Evolutionary conservation across 345 rosid genomes (phyloP).

Genomic region (Euphorbia peplus): DNA sequence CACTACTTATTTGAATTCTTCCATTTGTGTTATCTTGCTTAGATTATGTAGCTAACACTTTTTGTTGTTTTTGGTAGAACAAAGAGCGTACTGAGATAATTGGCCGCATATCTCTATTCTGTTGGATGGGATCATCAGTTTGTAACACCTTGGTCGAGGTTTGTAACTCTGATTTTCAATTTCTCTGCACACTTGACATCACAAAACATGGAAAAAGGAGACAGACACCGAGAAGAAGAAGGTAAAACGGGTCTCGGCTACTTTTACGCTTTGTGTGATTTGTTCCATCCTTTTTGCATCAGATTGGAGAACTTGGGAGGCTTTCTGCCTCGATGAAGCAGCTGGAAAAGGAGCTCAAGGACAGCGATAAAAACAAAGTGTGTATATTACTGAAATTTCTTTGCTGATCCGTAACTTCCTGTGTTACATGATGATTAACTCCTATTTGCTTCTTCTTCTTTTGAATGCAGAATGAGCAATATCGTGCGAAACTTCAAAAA

Average conservation of each 20-base stretch:
- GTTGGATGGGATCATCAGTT: conserved; percentile 90
- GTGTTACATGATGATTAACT: background rate
- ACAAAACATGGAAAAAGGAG: background rate
- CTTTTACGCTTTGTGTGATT: background rate
- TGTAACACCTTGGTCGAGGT: conserved; percentile 88
- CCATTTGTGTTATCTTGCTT: conserved; percentile 8
- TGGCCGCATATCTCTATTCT: conserved; percentile 77
- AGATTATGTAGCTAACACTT: background rate
- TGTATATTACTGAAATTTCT: background rate
- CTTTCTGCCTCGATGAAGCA: conserved; percentile 76
- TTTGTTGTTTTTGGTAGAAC: conserved; percentile 44
- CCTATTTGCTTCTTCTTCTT: background rate
- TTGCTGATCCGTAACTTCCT: background rate
- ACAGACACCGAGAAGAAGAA: background rate
- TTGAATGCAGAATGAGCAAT: conserved; percentile 64
- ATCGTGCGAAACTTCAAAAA: conserved; percentile 64
- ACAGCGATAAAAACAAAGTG: conserved; percentile 63
- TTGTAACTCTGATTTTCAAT: conserved; percentile 19
- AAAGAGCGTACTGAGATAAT: conserved; percentile 75
- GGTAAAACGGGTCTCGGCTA: background rate
- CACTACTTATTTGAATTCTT: background rate
- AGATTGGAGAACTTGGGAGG: conserved; percentile 87
- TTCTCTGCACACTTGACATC: background rate
- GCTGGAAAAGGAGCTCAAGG: conserved; percentile 71
- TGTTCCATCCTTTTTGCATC: conserved; percentile 3